Evolutionary conservation across 192 early-diverging fungal genomes (phyloP).

Genomic region (Backusella macrospora): DNA sequence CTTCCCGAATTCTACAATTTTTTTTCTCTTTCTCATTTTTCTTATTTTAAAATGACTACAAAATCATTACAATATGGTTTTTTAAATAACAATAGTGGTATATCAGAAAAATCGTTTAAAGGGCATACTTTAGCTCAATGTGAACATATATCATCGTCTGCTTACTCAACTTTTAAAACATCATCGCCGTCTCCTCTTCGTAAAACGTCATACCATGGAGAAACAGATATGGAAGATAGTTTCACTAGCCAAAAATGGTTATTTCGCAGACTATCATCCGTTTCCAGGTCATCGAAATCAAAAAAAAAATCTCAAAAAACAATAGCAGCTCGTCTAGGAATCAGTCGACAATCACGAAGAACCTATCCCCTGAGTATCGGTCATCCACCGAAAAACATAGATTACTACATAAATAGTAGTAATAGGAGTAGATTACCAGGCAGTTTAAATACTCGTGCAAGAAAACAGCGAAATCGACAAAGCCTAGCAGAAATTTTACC

Average conservation of each 20-base stretch:
- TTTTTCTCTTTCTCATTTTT: neutral
- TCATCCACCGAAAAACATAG: neutral
- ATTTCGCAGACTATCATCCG: constrained; percentile 1
- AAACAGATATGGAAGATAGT: neutral
- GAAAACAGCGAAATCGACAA: neutral
- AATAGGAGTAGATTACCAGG: neutral
- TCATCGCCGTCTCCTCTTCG: neutral
- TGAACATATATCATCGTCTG: neutral
- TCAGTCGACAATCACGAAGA: neutral
- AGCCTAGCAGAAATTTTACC: constrained; percentile 7
- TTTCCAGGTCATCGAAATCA: neutral
- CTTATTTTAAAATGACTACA: neutral
- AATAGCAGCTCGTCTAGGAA: neutral
- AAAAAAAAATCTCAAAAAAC: constrained; percentile 1
- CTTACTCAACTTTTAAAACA: constrained; percentile 1
- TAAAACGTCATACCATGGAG: neutral
- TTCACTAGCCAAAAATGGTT: neutral
- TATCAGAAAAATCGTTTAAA: neutral
- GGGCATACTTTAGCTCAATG: neutral
- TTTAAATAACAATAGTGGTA: neutral
- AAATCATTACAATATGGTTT: constrained; percentile 8
- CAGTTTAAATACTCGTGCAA: constrained; percentile 3
- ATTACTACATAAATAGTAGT: neutral
- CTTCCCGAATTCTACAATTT: neutral
- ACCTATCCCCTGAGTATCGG: neutral